Base-by-base conservation (phyloP, 2,329 filamentous ascomycete genomes). In the Cordyceps javanica region DNA sequence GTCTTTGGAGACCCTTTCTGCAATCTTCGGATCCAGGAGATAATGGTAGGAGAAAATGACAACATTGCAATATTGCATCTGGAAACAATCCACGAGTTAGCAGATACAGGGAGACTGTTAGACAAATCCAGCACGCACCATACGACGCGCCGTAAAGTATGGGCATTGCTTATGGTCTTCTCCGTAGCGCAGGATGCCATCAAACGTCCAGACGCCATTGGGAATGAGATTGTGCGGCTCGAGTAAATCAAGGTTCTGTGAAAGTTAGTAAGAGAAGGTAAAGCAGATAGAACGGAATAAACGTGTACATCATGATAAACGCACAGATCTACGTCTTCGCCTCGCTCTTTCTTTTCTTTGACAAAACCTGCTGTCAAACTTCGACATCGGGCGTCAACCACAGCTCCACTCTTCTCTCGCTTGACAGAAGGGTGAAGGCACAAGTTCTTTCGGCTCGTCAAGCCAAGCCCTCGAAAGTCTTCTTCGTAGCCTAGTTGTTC, bases 41-140 rank as follows among this genome's bases (percentile, higher is more conserved):
- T 99, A 99, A 72, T 99, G 94, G 69, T 99, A 99, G 0, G 94
- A 99, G 75, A 99, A 99, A 64, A 99, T 99, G 68, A 99, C 97
- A 68, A 99, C 91, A 70, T 99, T 97, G 81, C 94, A 99, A 69
- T 92, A 97, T 67, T 94, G 88, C 93, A 99, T 97, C 88, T 91
- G 62, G 14, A 11, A 21, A 6, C 16, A 26, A 36, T 9, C 7
- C 16, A n/a, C n/a, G 2, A 34, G 19, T 56, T 6, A 49, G 14
- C 7, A 34, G 21, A 19, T 13, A 19, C 10, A 36, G 10, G 7
- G 21, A 16, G 10, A 23, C 5, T 10, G 8, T 5, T 10, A 16
- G 26, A 3, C 4, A 2, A 23, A 14, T 21, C n/a, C n/a, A 10
- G 55, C 21, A 65, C 78, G 67, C 73, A 90, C 89, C 94, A 99